Percentiles rank a stretch among this genome's conserved stretches.
These are phyloP conservation scores for Pseudogymnoascus sp. DNA, from an alignment of 2,329 filamentous ascomycete species.

Conservation along the genomic window DNA sequence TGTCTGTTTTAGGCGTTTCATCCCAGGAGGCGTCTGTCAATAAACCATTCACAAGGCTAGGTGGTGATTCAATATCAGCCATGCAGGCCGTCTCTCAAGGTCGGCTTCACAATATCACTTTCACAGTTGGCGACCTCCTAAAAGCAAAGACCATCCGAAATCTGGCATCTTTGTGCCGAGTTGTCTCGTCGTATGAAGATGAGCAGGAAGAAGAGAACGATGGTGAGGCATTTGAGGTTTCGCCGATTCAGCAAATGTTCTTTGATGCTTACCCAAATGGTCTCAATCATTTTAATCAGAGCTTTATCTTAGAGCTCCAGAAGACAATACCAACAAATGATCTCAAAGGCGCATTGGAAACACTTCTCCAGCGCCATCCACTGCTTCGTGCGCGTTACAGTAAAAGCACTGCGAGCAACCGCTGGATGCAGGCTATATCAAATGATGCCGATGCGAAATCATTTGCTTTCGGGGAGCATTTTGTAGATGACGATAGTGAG, in stretches of 20 bases:
- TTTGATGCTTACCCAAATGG: conserved; percentile 18
- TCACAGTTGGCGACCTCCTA: conserved; percentile 20
- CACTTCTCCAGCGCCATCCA: conserved; percentile 31
- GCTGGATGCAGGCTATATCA: conserved; percentile 30
- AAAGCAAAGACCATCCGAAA: conserved; percentile 16
- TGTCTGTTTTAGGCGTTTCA: not conserved
- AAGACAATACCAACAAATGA: not conserved
- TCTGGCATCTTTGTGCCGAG: not conserved
- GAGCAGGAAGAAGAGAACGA: conserved; percentile 9
- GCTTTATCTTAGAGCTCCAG: conserved; percentile 19
- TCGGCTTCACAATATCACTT: conserved; percentile 11
- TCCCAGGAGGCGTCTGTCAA: not conserved
- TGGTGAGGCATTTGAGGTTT: conserved; percentile 16
- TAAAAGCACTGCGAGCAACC: conserved; percentile 20
- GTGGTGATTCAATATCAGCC: conserved; percentile 20
- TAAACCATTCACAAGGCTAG: conserved; percentile 14
- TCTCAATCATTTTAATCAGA: conserved; percentile 24
- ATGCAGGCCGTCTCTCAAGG: conserved; percentile 19
- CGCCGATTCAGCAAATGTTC: conserved; percentile 25
- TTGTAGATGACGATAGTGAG: conserved; percentile 31
- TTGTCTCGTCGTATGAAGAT: not conserved
- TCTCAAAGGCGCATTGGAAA: conserved; percentile 23
- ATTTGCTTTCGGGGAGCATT: conserved; percentile 35
- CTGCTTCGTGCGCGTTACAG: conserved; percentile 35
- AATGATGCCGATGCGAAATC: conserved; percentile 19